Percentiles rank a stretch among this genome's conserved stretches.
Conservation (phyloP, 805 yeast species). For the Zygotorulaspora danielsina region DNA sequence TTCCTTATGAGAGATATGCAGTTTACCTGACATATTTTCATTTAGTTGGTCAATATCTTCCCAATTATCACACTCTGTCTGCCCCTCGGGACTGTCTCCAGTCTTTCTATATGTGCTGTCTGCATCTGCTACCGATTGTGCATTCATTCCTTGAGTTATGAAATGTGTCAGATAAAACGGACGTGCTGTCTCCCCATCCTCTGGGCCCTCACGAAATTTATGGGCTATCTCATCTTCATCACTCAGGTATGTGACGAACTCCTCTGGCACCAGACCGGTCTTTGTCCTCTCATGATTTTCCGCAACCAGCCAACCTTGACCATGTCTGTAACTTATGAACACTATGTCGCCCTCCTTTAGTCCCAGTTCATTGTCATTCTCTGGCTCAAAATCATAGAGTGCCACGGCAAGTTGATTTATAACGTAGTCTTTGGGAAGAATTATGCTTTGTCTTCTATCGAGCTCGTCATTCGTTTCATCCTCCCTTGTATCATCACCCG, state of each 20-base stretch:
- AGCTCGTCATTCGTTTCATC: conserved; percentile 17
- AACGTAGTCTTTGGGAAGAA: conserved; percentile 37
- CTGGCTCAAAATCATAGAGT: conserved; percentile 83
- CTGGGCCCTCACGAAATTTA: conserved; percentile 21
- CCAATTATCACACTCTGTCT: conserved; percentile 31
- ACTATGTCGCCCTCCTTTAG: conserved; percentile 76
- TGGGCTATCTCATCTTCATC: conserved; percentile 14
- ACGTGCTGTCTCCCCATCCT: conserved; percentile 28
- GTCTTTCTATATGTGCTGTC: conserved; percentile 22
- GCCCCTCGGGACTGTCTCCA: not conserved
- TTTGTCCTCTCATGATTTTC: conserved; percentile 41
- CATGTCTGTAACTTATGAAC: conserved; percentile 85
- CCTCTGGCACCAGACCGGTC: conserved; percentile 93
- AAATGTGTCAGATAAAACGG: conserved; percentile 45
- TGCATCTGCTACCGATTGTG: conserved; percentile 2
- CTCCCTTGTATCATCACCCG: conserved; percentile 15
- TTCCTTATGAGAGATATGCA: conserved; percentile 8
- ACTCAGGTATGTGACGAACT: conserved; percentile 62
- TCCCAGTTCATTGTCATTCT: conserved; percentile 86
- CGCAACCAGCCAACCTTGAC: conserved; percentile 98
- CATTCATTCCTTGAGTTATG: conserved; percentile 29
- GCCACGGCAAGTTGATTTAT: conserved; percentile 67
- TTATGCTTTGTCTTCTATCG: conserved; percentile 31
- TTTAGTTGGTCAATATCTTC: conserved; percentile 41
- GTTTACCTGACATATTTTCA: conserved; percentile 18